Evolutionary conservation across 495 filamentous ascomycete species (phyloP).

Genomic region (Parathielavia hyrcaniae): DNA sequence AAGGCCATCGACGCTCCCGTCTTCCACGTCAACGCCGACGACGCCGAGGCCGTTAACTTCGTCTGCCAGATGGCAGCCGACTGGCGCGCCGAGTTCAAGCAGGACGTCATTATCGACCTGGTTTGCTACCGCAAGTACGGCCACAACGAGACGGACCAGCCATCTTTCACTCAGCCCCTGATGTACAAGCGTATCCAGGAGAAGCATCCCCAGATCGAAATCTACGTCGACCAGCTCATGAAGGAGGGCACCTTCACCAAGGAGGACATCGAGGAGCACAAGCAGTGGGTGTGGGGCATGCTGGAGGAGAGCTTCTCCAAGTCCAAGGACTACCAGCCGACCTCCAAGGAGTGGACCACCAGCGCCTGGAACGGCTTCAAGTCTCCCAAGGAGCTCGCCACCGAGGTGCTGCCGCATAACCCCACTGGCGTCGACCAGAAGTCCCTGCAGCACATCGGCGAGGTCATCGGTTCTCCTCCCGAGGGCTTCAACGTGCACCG

Average conservation of each 20-base stretch:
- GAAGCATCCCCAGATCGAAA: slow-evolving; percentile 73
- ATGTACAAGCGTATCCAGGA: slow-evolving; percentile 97
- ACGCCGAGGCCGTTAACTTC: slow-evolving; percentile 97
- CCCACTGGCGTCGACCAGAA: slow-evolving; percentile 70
- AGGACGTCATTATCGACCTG: slow-evolving; percentile 93
- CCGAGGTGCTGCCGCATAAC: slow-evolving; percentile 87
- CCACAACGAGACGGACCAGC: slow-evolving; percentile 99
- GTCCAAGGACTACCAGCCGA: slow-evolving; percentile 95
- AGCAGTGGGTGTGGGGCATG: slow-evolving; percentile 99
- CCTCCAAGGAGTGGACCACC: slow-evolving; percentile 94
- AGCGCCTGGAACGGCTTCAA: slow-evolving; percentile 99
- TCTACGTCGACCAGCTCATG: slow-evolving; percentile 82
- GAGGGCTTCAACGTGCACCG: slow-evolving; percentile 83
- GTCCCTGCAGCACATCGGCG: slow-evolving; percentile 70
- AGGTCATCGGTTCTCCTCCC: slow-evolving; percentile 65
- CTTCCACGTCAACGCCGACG: slow-evolving; percentile 98
- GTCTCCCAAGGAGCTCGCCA: slow-evolving; percentile 93
- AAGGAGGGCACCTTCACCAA: slow-evolving; percentile 90
- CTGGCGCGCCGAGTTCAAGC: slow-evolving; percentile 96
- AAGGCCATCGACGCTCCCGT: slow-evolving; percentile 97
- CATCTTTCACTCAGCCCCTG: slow-evolving; percentile 96
- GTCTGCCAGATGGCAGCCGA: slow-evolving; percentile 94
- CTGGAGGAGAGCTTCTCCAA: slow-evolving; percentile 92
- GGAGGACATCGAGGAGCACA: slow-evolving; percentile 97
- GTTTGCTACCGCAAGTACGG: slow-evolving; percentile 99